Percentiles rank a stretch among this genome's conserved stretches.
phyloP scores from a whole-genome alignment of 2,329 filamentous ascomycete species.

The Sporothrix pallida region DNA sequence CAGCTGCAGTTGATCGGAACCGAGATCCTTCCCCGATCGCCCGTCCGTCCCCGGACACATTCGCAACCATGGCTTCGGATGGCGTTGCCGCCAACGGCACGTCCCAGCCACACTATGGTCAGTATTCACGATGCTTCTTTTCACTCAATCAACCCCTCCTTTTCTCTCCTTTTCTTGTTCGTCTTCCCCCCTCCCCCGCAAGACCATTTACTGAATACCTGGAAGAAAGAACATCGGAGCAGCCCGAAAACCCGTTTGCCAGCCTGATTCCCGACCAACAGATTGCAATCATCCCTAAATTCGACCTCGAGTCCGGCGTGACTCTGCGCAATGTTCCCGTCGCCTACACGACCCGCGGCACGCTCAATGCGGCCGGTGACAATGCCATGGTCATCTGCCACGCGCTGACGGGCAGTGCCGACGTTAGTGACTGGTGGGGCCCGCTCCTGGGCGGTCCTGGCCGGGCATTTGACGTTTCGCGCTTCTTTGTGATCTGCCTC shows the following conservation, averaged over 20 bases:
- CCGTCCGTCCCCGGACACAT: background rate
- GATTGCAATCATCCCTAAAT: constrained; percentile 83
- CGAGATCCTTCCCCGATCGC: background rate
- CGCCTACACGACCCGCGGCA: constrained; percentile 70
- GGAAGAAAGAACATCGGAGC: constrained; percentile 68
- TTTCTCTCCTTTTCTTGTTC: constrained; percentile 28
- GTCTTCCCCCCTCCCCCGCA: constrained; percentile 4
- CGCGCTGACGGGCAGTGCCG: constrained; percentile 82
- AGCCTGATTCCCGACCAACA: constrained; percentile 85
- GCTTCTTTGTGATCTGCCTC: constrained; percentile 86
- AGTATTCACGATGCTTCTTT: constrained; percentile 27
- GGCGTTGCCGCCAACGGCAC: constrained; percentile 32
- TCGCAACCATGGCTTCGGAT: constrained; percentile 31
- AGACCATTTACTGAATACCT: constrained; percentile 66
- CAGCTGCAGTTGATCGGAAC: background rate
- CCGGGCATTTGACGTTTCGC: constrained; percentile 78
- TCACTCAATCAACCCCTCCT: background rate
- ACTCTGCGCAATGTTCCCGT: constrained; percentile 76
- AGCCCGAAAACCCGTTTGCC: constrained; percentile 92
- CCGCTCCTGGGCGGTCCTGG: constrained; percentile 78
- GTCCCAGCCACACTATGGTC: constrained; percentile 36
- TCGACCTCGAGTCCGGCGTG: constrained; percentile 91
- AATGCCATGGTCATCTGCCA: constrained; percentile 82
- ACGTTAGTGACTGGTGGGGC: constrained; percentile 89
- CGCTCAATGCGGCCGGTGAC: constrained; percentile 62